phyloP scores from a whole-genome alignment of 2,329 filamentous ascomycete species.

The Alternaria panax region DNA sequence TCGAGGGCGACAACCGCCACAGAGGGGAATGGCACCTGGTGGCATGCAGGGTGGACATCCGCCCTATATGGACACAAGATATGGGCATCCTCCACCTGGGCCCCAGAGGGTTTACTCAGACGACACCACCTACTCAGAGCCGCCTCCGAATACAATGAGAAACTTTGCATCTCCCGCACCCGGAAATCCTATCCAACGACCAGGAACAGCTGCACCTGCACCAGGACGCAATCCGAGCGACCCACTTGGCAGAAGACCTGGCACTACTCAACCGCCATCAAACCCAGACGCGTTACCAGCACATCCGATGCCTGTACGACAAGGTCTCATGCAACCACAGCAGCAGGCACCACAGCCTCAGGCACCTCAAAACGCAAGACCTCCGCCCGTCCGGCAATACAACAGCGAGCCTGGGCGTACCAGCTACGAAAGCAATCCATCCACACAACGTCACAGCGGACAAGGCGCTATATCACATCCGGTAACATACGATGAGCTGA shows the following conservation, averaged over 20 bases:
- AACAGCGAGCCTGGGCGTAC: slow-evolving; percentile 51
- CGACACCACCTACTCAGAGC: slow-evolving; percentile 48
- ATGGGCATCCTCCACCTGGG: slow-evolving; percentile 39
- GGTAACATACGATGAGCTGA: slow-evolving; percentile 80
- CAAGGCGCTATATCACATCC: slow-evolving; percentile 53
- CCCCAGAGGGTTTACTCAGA: slow-evolving; percentile 45
- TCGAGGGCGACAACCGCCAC: slow-evolving; percentile 39
- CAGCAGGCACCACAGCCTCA: slow-evolving; percentile 31
- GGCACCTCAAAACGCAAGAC: slow-evolving; percentile 50
- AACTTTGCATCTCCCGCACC: slow-evolving; percentile 35
- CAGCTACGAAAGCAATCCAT: slow-evolving; percentile 39
- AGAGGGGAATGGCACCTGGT: slow-evolving; percentile 24
- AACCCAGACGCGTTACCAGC: slow-evolving; percentile 64
- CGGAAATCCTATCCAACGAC: slow-evolving; percentile 37
- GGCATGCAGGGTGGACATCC: slow-evolving; percentile 26
- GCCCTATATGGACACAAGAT: slow-evolving; percentile 39
- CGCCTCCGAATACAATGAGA: slow-evolving; percentile 41
- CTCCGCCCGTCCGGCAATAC: slow-evolving; percentile 62
- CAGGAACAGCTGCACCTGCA: slow-evolving; percentile 43
- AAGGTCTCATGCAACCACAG: slow-evolving; percentile 55
- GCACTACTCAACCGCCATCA: slow-evolving; percentile 51
- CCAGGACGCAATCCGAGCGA: slow-evolving; percentile 38
- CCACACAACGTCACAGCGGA: slow-evolving; percentile 31
- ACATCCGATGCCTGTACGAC: slow-evolving; percentile 63
- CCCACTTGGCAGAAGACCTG: slow-evolving; percentile 42